phyloP scores from a whole-genome alignment of 2,329 filamentous ascomycete species.

The Paecilomyces sp. region DNA sequence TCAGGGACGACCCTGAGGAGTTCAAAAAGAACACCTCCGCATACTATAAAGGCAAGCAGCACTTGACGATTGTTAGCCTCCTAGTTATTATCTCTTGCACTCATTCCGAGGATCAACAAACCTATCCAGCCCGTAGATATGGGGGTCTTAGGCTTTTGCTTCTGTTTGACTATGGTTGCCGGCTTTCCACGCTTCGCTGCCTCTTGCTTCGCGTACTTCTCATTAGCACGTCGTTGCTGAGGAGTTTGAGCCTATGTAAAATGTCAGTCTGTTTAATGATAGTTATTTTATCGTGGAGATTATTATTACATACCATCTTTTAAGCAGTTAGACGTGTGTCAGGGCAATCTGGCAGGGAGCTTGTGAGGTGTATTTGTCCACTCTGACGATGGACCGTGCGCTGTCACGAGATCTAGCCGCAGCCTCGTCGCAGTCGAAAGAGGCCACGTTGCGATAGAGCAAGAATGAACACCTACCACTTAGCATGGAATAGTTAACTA shows the following conservation, averaged over 20 bases:
- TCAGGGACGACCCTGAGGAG: conserved; percentile 40
- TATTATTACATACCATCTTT: not conserved
- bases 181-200: conserved; percentile 54
- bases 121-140: conserved; percentile 53
- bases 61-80: conserved; percentile 32
- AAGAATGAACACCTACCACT: too few relatives aligned
- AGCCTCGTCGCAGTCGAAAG: not conserved
- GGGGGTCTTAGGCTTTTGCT: conserved; percentile 46
- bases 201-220: conserved; percentile 52
- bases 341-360: not conserved
- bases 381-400: not conserved
- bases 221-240: conserved; percentile 58
- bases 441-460: not conserved
- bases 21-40: conserved; percentile 55
- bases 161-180: conserved; percentile 37
- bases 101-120: conserved; percentile 34
- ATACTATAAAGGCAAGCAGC: conserved; percentile 56
- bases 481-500: too few relatives aligned
- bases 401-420: not conserved
- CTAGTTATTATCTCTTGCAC: not conserved
- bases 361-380: not conserved
- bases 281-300: not conserved
- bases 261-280: not conserved
- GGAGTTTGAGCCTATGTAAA: conserved; percentile 53
- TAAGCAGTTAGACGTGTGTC: not conserved